Evolutionary conservation across 495 filamentous ascomycete species (phyloP).

Genomic region (Evernia prunastri): DNA sequence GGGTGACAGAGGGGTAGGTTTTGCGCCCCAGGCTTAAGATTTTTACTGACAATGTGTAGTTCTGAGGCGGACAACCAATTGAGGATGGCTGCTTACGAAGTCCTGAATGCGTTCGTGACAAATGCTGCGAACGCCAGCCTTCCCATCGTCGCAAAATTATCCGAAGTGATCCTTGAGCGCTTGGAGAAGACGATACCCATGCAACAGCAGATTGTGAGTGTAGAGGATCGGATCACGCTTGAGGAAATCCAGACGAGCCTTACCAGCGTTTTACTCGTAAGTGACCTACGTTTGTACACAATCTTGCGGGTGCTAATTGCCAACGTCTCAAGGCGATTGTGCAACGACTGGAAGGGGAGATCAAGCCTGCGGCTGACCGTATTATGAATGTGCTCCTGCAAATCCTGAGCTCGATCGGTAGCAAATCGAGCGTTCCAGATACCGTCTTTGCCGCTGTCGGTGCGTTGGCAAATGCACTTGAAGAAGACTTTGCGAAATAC

Average conservation of each 20-base stretch:
- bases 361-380: slow-evolving; percentile 80
- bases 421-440: slow-evolving; percentile 92
- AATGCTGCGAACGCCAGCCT: slow-evolving; percentile 85
- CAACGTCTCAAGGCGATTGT: slow-evolving; percentile 54
- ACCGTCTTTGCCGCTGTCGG: slow-evolving; percentile 85
- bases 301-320: background rate
- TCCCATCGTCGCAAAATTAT: slow-evolving; percentile 69
- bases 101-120: slow-evolving; percentile 85
- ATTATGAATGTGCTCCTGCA: slow-evolving; percentile 86
- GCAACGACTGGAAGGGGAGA: slow-evolving; percentile 84
- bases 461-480: slow-evolving; percentile 75
- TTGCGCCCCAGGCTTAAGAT: background rate
- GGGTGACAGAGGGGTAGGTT: slow-evolving; percentile 70
- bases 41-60: slow-evolving; percentile 30
- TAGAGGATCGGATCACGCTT: slow-evolving; percentile 87
- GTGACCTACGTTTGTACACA: slow-evolving; percentile 13
- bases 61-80: slow-evolving; percentile 81
- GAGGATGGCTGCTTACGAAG: slow-evolving; percentile 98
- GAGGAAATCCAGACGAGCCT: slow-evolving; percentile 98
- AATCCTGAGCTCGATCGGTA: slow-evolving; percentile 66
- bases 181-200: slow-evolving; percentile 87
- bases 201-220: slow-evolving; percentile 88
- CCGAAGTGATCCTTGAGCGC: slow-evolving; percentile 76
- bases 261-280: slow-evolving; percentile 71
- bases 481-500: slow-evolving; percentile 89